These are phyloP conservation scores for Hypholoma sublateritium DNA, from an alignment of 768 basidiomycete species.

Conservation along the genomic window DNA sequence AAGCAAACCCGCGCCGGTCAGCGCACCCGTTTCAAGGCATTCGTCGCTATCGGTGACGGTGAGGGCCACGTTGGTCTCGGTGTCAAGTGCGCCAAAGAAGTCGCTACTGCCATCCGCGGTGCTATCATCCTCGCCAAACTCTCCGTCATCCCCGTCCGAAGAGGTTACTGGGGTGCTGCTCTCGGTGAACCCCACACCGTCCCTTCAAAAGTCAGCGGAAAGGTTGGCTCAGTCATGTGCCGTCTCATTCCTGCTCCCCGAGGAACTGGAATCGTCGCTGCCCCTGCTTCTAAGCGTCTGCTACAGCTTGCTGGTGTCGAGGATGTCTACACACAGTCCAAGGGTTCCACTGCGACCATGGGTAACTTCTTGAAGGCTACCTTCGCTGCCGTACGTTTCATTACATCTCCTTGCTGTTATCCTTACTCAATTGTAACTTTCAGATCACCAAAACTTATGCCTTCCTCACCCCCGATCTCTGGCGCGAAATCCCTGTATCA, in stretches of 20 bases:
- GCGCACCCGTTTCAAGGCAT: conserved; percentile 99
- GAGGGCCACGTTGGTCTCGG: conserved; percentile 99
- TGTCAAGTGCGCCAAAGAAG: conserved; percentile 99
- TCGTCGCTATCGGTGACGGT: conserved; percentile 98
- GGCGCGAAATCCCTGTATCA: conserved; percentile 90
- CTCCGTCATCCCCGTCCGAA: conserved; percentile 94
- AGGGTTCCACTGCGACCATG: conserved; percentile 98
- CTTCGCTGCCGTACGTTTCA: conserved; percentile 75
- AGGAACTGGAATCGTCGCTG: conserved; percentile 99
- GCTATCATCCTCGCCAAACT: conserved; percentile 99
- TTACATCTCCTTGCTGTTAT: background rate
- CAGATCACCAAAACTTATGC: conserved; percentile 97
- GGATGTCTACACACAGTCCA: conserved; percentile 97
- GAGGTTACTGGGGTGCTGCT: conserved; percentile 99
- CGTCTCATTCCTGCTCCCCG: conserved; percentile 97
- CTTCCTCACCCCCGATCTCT: conserved; percentile 97
- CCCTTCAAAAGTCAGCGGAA: conserved; percentile 97
- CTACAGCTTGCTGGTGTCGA: conserved; percentile 97
- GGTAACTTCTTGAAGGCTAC: conserved; percentile 99
- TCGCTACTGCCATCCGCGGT: conserved; percentile 98
- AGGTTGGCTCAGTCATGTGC: conserved; percentile 99
- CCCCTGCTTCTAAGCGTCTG: conserved; percentile 94
- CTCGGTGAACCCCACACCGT: conserved; percentile 99
- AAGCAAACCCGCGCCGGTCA: conserved; percentile 99
- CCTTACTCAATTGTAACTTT: background rate